Evolutionary conservation across 257 asterid species (phyloP), one percentile per base, ranked within the genome.

Genomic region (Nicotiana attenuata): DNA sequence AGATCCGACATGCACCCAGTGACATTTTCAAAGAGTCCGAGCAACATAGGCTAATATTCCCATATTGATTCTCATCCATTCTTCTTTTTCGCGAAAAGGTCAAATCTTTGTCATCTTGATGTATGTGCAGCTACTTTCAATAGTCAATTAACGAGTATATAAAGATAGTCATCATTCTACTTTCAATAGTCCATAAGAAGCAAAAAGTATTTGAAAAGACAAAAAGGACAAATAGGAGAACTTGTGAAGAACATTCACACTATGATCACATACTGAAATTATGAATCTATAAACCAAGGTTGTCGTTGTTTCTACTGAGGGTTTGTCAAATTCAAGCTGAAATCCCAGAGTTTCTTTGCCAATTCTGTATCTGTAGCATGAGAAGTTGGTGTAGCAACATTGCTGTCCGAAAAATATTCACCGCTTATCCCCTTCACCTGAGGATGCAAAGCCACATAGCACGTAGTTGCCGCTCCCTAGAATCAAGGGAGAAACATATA

Each of bases 391-490:
- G 83, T 56, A 64, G 88, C 87, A 29, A 88, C 26, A 67, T 88
- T 88, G 33, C 77, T 61, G 79, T 88, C 88, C 1, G 83, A 61
- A 8, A 82, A 88, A 66, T 88, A 88, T 29, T 85, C 86, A 28
- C 89, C 91, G 15, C 77, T 84, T 31, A 86, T 64, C 10, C 91
- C 89, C 66, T 81, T 76, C 35, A 88, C 81, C 64, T 83, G 82
- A 10, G 89, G 89, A 69, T 88, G 84, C 85, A 88, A 65, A 14
- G 89, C 91, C 56, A 84, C 88, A 81, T 82, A 87, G 69, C 90
- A 87, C 65, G 86, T 83, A 2, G 90, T 85, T 63, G 90, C 90
- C n/a, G 90, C 90, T 41, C 90, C 90, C 87, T 87, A 19, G 53
- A 28, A 59, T 50, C 38, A 67, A 77, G 24, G 26, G 7, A 80